Percentiles rank a stretch among this genome's conserved stretches.
phyloP scores from a whole-genome alignment of 352 stramenopile genomes.

The Phytophthora melonis region DNA sequence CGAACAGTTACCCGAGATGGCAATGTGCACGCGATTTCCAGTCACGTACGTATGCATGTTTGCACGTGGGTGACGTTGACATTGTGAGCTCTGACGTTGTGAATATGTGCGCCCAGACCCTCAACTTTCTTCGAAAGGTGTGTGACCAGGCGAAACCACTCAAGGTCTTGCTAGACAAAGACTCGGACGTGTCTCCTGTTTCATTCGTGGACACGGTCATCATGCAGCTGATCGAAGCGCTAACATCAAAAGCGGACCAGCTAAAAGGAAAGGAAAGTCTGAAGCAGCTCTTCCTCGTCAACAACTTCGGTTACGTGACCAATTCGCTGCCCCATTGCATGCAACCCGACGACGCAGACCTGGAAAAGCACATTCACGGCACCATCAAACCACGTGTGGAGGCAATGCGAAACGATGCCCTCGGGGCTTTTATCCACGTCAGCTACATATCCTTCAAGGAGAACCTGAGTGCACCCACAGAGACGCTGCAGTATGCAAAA shows the following conservation, averaged over 20 bases:
- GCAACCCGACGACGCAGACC: conserved; percentile 47
- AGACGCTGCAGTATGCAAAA: conserved; percentile 90
- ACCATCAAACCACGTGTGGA: conserved; percentile 87
- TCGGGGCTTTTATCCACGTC: conserved; percentile 84
- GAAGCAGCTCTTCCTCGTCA: conserved; percentile 93
- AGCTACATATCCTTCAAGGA: conserved; percentile 77
- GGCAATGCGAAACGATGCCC: conserved; percentile 85
- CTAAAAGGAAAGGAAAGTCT: conserved; percentile 67
- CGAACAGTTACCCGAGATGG: conserved; percentile 71
- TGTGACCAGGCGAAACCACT: conserved; percentile 75
- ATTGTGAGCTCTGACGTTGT: background rate
- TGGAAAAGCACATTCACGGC: conserved; percentile 61
- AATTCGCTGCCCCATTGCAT: conserved; percentile 76
- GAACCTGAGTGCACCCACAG: conserved; percentile 80
- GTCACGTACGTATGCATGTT: conserved; percentile 61
- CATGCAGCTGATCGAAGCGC: conserved; percentile 71
- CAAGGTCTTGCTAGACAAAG: conserved; percentile 61
- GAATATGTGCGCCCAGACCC: conserved; percentile 43
- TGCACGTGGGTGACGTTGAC: background rate
- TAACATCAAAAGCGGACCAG: conserved; percentile 61
- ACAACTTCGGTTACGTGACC: conserved; percentile 94
- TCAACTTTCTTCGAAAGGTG: conserved; percentile 80
- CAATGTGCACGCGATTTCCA: conserved; percentile 83
- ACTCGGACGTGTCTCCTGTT: conserved; percentile 57
- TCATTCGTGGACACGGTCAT: conserved; percentile 72